Conservation (phyloP, 352 stramenopile species). For the Globisporangium spiculum region DNA sequence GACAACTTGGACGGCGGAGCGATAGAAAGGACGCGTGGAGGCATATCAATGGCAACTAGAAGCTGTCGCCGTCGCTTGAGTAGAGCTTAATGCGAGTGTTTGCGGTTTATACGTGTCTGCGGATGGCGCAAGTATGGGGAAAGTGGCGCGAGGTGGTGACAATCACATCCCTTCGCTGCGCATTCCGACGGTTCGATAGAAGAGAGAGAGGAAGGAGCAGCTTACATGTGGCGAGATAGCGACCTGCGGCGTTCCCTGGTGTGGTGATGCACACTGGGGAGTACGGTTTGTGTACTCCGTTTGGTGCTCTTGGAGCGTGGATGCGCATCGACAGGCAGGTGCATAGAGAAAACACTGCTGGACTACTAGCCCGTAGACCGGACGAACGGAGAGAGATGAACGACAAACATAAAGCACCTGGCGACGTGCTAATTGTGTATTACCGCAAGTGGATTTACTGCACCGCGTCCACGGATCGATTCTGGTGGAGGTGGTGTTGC, state of each 20-base stretch:
- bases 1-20: constrained; percentile 1
- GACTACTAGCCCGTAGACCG: neutral
- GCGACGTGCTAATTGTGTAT: neutral
- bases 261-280: neutral
- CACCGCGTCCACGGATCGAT: neutral
- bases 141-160: neutral
- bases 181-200: neutral
- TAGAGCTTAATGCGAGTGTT: neutral
- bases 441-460: neutral
- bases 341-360: neutral
- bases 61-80: neutral
- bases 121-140: neutral
- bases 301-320: no score
- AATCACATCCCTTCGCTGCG: neutral
- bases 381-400: neutral
- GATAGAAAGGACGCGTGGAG: constrained; percentile 9
- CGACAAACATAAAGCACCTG: neutral
- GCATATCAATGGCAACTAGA: neutral
- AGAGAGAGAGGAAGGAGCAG: neutral
- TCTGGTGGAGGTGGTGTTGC: neutral
- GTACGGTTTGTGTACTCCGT: no score
- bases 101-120: neutral
- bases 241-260: neutral
- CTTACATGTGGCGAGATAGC: neutral
- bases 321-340: neutral